Conservation (phyloP, 1,284 basidiomycete species). For the Neonothopanus nambi region DNA sequence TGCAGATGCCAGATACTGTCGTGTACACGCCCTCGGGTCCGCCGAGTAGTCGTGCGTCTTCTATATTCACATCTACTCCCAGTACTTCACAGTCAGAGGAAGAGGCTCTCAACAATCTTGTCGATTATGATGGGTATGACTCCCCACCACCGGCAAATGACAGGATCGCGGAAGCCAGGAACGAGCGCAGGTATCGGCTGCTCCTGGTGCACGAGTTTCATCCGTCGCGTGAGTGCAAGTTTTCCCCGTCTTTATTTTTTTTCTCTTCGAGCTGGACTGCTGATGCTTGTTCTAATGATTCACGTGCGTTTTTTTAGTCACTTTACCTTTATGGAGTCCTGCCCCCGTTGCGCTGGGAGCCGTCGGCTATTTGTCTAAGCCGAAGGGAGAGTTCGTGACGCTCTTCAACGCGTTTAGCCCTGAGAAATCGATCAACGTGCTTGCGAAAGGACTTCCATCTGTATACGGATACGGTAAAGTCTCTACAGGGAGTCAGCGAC, state of each 20-base stretch:
- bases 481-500: conserved; percentile 42
- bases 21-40: conserved; percentile 30
- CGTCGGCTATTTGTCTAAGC: conserved; percentile 69
- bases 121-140: conserved; percentile 36
- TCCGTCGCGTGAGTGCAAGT: conserved; percentile 52
- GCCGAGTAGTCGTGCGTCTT: conserved; percentile 26
- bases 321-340: conserved; percentile 72
- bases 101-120: conserved; percentile 8
- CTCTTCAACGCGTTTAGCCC: conserved; percentile 68
- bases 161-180: conserved; percentile 41
- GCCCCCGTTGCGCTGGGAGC: conserved; percentile 59
- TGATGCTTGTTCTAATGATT: not conserved
- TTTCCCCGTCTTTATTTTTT: not conserved
- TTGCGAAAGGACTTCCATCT: conserved; percentile 42
- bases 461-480: conserved; percentile 57
- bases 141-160: conserved; percentile 50
- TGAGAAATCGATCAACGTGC: conserved; percentile 34
- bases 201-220: conserved; percentile 67
- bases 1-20: conserved; percentile 29
- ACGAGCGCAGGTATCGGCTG: conserved; percentile 65
- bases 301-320: conserved; percentile 43
- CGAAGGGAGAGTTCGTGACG: conserved; percentile 63
- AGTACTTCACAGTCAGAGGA: conserved; percentile 20
- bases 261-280: not conserved
- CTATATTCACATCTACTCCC: conserved; percentile 29